phyloP scores from a whole-genome alignment of 2,329 filamentous ascomycete genomes.

The Botrytis tulipae region DNA sequence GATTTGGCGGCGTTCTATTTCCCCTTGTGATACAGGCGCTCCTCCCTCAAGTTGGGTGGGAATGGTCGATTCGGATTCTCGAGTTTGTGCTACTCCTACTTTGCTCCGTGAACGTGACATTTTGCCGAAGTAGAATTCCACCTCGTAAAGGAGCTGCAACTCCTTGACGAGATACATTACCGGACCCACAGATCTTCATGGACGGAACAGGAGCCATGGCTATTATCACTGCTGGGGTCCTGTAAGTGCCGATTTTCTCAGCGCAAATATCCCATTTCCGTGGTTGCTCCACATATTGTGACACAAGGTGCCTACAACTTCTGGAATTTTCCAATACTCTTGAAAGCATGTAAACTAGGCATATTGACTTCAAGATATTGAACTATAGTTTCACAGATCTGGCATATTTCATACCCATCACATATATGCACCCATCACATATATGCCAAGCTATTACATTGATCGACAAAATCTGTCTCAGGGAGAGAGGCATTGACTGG shows the following conservation, averaged over 20 bases:
- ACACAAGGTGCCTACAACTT: neutral
- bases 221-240: conserved; percentile 64
- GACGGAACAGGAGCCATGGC: conserved; percentile 62
- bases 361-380: neutral
- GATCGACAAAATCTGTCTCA: neutral
- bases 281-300: neutral
- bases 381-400: conserved; percentile 59
- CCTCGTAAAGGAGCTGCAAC: neutral
- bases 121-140: conserved; percentile 55
- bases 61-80: conserved; percentile 32
- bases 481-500: neutral
- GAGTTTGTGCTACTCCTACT: conserved; percentile 32
- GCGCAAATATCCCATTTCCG: neutral
- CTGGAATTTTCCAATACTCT: neutral
- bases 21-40: conserved; percentile 45
- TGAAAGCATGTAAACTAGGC: neutral
- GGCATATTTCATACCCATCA: conserved; percentile 75
- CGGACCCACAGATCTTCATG: conserved; percentile 50
- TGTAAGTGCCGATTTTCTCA: conserved; percentile 37
- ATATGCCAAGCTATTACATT: conserved; percentile 51
- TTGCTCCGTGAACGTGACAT: conserved; percentile 29
- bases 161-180: conserved; percentile 51
- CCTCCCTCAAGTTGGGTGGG: conserved; percentile 33
- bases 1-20: conserved; percentile 68
- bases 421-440: conserved; percentile 77